Conservation (phyloP, 2,329 filamentous ascomycete genomes). For the Fusarium sp. region DNA sequence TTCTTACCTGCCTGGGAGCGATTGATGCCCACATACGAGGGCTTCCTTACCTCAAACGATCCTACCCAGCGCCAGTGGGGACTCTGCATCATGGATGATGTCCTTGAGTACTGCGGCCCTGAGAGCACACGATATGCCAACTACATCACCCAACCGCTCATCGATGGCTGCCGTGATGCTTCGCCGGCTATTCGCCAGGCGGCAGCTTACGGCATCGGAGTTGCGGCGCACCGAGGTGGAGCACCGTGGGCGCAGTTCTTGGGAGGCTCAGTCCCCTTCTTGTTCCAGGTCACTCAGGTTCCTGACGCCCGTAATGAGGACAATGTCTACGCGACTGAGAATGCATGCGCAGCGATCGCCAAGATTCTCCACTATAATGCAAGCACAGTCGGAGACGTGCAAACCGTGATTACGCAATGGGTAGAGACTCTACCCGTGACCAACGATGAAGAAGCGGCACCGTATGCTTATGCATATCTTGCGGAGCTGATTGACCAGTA, state of each 20-base stretch:
- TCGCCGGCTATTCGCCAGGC: slow-evolving; percentile 95
- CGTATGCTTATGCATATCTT: slow-evolving; percentile 93
- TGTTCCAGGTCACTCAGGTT: slow-evolving; percentile 86
- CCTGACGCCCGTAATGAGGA: slow-evolving; percentile 88
- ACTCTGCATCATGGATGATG: slow-evolving; percentile 98
- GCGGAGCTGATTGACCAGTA: slow-evolving; percentile 94
- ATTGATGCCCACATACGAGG: slow-evolving; percentile 84
- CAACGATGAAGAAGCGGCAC: slow-evolving; percentile 96
- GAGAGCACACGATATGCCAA: slow-evolving; percentile 88
- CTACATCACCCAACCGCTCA: slow-evolving; percentile 86
- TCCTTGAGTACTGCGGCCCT: slow-evolving; percentile 93
- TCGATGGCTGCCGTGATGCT: slow-evolving; percentile 84
- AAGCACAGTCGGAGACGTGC: slow-evolving; percentile 76
- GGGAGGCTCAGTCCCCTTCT: slow-evolving; percentile 77
- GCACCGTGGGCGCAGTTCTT: slow-evolving; percentile 88
- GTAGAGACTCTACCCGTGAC: slow-evolving; percentile 88
- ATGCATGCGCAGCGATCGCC: slow-evolving; percentile 93
- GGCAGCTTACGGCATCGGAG: slow-evolving; percentile 93
- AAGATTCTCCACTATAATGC: slow-evolving; percentile 95
- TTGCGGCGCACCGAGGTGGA: slow-evolving; percentile 93
- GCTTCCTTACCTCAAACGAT: slow-evolving; percentile 82
- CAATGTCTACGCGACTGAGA: slow-evolving; percentile 96
- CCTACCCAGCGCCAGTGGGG: slow-evolving; percentile 97
- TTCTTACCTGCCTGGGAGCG: slow-evolving; percentile 92
- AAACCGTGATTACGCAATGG: slow-evolving; percentile 85